Evolutionary conservation across 2,329 filamentous ascomycete species (phyloP), one percentile per base, ranked within the genome.

Genomic region (Diplodia corticola): DNA sequence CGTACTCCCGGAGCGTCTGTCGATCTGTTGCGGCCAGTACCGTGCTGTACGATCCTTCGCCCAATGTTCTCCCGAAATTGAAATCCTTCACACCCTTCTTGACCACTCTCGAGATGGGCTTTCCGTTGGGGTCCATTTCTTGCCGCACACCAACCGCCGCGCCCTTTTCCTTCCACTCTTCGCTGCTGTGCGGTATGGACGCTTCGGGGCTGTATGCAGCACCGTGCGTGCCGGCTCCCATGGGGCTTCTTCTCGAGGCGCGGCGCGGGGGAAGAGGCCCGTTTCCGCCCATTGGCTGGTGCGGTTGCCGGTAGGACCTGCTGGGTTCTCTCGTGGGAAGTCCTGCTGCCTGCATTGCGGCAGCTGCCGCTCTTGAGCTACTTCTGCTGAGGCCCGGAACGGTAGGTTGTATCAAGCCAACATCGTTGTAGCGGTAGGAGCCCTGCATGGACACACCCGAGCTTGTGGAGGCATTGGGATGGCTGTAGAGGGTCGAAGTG

Each of bases 11-110:
- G 67, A 96, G 82, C 1, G 92, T 97, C 78, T 97, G 92, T 68
- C 94, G 89, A 78, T 99, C 95, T 4, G 93, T 97, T 44, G 93
- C 95, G 63, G 95, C 88, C 69, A 95, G 88, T 44, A 99, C 95
- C 9, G 93, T 97, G 74, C 94, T 98, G 85, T 99, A 99, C 5
- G 95, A 99, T 28, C 95, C 95, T 79, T 99, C 95, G 67, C 95
- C 95, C 2, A 99, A 84, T 2, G 94, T 89, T 64, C 91, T 87
- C 26, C 93, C 93, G 79, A 99, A 99, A 44, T 89, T 90, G 79
- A 99, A 99, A 80, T 99, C 95, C 70, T 95, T 91, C 51, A 99
- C 95, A 2, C 95, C 95, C 77, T 99, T 99, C 79, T 98, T 98
- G 64, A 98, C 89, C 67, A 91, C 89, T 68, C 92, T 89, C 69